Evolutionary conservation across 805 yeast genomes (phyloP).

Genomic region (Candida nemodendra): DNA sequence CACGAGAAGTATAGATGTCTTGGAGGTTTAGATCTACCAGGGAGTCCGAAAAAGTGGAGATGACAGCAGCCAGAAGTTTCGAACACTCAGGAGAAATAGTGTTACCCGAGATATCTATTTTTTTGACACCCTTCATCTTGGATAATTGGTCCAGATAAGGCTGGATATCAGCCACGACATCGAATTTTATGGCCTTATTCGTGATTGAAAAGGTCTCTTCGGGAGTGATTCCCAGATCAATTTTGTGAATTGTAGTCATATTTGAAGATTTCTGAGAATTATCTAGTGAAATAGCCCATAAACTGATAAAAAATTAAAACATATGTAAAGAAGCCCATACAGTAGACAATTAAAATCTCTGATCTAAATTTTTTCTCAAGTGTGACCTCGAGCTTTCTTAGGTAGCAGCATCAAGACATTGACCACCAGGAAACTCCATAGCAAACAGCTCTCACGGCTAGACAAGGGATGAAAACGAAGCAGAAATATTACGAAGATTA

Average conservation of each 20-base stretch:
- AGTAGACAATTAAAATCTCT: too few species aligned
- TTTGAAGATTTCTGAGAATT: constrained; percentile 1
- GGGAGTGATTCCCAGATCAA: constrained; percentile 41
- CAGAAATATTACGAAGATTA: too few species aligned
- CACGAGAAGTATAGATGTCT: constrained; percentile 92
- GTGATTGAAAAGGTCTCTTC: constrained; percentile 59
- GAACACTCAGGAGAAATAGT: constrained; percentile 93
- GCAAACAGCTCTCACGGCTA: too few species aligned
- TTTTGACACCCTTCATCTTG: constrained; percentile 38
- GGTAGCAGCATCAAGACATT: too few species aligned
- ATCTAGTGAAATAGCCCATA: constrained; percentile 3
- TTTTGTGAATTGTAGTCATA: constrained; percentile 36
- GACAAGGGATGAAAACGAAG: too few species aligned
- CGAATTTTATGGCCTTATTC: constrained; percentile 74
- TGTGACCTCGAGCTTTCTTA: too few species aligned
- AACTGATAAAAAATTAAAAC: too few species aligned
- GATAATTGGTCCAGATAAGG: constrained; percentile 63
- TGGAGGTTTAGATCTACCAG: constrained; percentile 76
- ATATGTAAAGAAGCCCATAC: too few species aligned
- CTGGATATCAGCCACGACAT: constrained; percentile 67
- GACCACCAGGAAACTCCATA: too few species aligned
- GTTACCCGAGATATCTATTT: constrained; percentile 85
- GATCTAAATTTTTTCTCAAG: too few species aligned
- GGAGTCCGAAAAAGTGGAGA: constrained; percentile 41
- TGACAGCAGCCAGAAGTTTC: constrained; percentile 58